These are phyloP conservation scores for Aspergillus felis DNA, from an alignment of 2,329 filamentous ascomycete species.

Conservation along the genomic window DNA sequence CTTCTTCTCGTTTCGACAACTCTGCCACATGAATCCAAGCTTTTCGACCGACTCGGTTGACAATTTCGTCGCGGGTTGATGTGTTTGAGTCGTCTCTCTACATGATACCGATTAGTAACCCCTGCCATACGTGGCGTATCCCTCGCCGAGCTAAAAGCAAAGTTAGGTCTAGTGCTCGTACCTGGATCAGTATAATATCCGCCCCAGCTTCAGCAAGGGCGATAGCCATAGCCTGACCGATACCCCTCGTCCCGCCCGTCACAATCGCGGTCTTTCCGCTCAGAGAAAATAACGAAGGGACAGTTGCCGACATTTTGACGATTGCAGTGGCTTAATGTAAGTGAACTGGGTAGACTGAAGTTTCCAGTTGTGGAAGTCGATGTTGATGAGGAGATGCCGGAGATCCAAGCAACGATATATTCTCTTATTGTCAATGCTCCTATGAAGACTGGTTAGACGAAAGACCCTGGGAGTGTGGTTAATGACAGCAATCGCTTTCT, in stretches of 20 bases:
- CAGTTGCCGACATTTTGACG: slow-evolving; percentile 24
- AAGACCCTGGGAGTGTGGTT: not conserved
- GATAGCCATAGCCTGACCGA: slow-evolving; percentile 46
- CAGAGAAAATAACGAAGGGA: slow-evolving; percentile 36
- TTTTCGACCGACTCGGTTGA: slow-evolving; percentile 36
- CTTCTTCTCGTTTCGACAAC: slow-evolving; percentile 38
- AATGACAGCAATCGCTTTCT: not conserved
- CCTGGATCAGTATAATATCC: slow-evolving; percentile 43
- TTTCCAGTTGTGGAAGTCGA: not conserved
- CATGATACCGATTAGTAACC: not conserved
- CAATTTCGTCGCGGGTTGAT: slow-evolving; percentile 40
- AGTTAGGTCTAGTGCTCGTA: slow-evolving; percentile 9
- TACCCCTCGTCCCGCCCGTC: slow-evolving; percentile 47
- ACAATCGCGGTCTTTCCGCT: slow-evolving; percentile 43
- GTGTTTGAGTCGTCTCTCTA: slow-evolving; percentile 53
- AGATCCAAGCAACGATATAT: not conserved
- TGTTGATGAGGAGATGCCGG: not conserved
- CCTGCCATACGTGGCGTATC: not conserved
- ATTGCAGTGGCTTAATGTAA: not conserved
- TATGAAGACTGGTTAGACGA: too few relatives aligned
- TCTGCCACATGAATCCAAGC: slow-evolving; percentile 44
- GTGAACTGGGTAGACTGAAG: not conserved
- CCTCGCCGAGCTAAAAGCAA: not conserved
- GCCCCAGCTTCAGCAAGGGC: slow-evolving; percentile 47
- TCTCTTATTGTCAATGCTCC: not conserved